Evolutionary conservation across 495 filamentous ascomycete genomes (phyloP).

Genomic region (Penicillium egyptiacum): DNA sequence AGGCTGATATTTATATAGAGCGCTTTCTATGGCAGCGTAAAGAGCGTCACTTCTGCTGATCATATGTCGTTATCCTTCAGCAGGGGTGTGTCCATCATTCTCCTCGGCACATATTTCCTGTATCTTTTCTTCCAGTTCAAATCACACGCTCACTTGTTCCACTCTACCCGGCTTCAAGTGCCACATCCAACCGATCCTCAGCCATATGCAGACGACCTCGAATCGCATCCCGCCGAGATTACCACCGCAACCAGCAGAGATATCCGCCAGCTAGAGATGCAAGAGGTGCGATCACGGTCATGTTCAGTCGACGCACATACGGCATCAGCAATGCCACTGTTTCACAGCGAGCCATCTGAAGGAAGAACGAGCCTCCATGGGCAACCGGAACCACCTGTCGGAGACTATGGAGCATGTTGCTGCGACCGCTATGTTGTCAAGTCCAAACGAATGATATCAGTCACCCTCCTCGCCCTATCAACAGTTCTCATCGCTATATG

Average conservation of each 20-base stretch:
- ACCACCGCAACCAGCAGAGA: not conserved
- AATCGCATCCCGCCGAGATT: not conserved
- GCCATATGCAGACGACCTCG: slow-evolving; percentile 13
- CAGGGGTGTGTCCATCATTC: slow-evolving; percentile 39
- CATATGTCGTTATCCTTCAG: slow-evolving; percentile 22
- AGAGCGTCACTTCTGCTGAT: slow-evolving; percentile 17
- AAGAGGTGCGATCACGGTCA: slow-evolving; percentile 5
- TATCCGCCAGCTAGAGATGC: slow-evolving; percentile 10
- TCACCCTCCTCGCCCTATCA: slow-evolving; percentile 17
- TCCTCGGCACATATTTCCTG: slow-evolving; percentile 63
- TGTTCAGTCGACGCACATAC: not conserved
- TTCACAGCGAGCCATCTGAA: not conserved
- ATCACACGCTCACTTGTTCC: slow-evolving; percentile 10
- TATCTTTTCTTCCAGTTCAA: slow-evolving; percentile 59
- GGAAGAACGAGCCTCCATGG: not conserved
- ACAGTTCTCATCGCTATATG: slow-evolving; percentile 32
- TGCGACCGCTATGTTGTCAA: not conserved
- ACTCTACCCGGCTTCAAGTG: slow-evolving; percentile 2
- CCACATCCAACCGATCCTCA: slow-evolving; percentile 2
- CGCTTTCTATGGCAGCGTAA: slow-evolving; percentile 25
- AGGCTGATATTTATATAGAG: slow-evolving; percentile 11
- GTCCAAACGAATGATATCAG: slow-evolving; percentile 5
- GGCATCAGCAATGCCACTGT: slow-evolving; percentile 9
- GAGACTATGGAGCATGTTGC: not conserved
- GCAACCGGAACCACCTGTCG: not conserved